Evolutionary conservation across 441 rosid genomes (phyloP).

Genomic region (Flueggea neowawraea): DNA sequence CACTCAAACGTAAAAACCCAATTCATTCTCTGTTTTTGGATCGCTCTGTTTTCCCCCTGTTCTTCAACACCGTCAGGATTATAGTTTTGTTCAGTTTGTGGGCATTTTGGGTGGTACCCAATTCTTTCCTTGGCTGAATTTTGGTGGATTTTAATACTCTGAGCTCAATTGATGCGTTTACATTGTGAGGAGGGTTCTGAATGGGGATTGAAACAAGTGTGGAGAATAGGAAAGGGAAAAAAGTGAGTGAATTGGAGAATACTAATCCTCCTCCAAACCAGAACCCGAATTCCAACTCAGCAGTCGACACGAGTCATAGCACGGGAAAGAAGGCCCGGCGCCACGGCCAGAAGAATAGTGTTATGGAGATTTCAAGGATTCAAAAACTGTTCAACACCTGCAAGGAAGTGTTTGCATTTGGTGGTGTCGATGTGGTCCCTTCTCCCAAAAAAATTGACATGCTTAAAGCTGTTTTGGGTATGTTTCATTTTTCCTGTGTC

Average conservation of each 20-base stretch:
- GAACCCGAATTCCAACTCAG: conserved; percentile 8
- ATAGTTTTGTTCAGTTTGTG: too few species aligned
- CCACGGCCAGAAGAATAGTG: conserved; percentile 21
- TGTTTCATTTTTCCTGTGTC: not conserved
- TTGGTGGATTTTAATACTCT: not conserved
- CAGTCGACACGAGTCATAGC: conserved; percentile 13
- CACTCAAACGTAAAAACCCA: too few species aligned
- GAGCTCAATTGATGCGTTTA: conserved; percentile 2
- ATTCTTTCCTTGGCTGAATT: not conserved
- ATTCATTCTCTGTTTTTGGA: too few species aligned
- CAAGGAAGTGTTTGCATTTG: conserved; percentile 52
- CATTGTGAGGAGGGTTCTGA: conserved; percentile 2
- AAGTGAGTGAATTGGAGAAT: conserved; percentile 33
- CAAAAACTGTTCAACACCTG: conserved; percentile 72
- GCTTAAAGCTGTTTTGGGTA: conserved; percentile 74
- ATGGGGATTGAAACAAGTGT: conserved; percentile 65
- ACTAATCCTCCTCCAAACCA: conserved; percentile 19
- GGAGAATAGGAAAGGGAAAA: conserved; percentile 38
- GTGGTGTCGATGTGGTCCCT: conserved; percentile 58
- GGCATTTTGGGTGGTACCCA: conserved; percentile 4
- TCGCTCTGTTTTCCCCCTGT: too few species aligned
- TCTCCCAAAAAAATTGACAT: conserved; percentile 47
- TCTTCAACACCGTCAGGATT: too few species aligned
- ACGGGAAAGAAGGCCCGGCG: conserved; percentile 45
- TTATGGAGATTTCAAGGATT: conserved; percentile 31